phyloP scores from a whole-genome alignment of 164 flowering plant species.

The Macadamia tetraphylla region DNA sequence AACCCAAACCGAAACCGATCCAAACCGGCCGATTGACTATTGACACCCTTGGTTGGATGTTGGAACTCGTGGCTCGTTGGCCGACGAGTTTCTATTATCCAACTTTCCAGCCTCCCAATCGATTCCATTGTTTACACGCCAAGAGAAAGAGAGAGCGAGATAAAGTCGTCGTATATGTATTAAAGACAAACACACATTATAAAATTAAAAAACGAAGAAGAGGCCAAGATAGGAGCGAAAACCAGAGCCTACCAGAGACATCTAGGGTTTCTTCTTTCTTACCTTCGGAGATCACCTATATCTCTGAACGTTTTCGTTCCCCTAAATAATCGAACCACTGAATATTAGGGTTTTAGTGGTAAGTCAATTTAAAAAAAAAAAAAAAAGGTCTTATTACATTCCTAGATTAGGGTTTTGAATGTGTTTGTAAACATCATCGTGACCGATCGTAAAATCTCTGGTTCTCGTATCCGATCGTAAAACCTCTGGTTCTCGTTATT shows the following conservation, averaged over 20 bases:
- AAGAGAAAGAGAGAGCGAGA: too few relatives aligned
- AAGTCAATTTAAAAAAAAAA: background rate
- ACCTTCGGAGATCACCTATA: background rate
- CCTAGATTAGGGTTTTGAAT: conserved; percentile 18
- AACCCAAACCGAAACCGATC: too few relatives aligned
- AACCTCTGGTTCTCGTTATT: too few relatives aligned
- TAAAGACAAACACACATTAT: background rate
- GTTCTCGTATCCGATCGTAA: too few relatives aligned
- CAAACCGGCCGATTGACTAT: too few relatives aligned
- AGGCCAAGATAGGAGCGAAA: conserved; percentile 7
- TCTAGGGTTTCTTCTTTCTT: conserved; percentile 26
- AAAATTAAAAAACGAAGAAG: background rate
- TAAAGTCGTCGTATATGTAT: too few relatives aligned
- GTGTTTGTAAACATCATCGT: background rate
- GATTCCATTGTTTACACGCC: too few relatives aligned
- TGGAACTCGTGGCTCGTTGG: too few relatives aligned
- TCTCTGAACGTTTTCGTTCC: background rate
- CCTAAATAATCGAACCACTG: background rate
- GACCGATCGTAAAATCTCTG: background rate
- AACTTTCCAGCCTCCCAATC: too few relatives aligned
- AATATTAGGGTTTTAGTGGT: conserved; percentile 7
- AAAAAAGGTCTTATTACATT: background rate
- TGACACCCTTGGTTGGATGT: too few relatives aligned
- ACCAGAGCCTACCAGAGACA: conserved; percentile 12
- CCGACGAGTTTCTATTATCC: too few relatives aligned